These are phyloP conservation scores for Hericium coralloides DNA, from an alignment of 768 basidiomycete species.

Conservation along the genomic window DNA sequence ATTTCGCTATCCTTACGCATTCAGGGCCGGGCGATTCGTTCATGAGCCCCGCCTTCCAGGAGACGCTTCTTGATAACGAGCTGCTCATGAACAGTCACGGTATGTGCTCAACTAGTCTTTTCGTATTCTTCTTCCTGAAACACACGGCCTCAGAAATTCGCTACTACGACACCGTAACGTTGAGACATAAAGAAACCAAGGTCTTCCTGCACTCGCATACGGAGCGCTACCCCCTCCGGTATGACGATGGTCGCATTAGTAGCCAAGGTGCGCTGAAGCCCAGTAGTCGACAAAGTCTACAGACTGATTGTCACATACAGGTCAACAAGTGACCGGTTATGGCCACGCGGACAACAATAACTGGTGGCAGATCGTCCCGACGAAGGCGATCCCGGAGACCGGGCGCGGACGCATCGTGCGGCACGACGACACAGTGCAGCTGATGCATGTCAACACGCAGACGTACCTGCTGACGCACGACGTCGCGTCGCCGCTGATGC, in stretches of 20 bases:
- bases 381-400: constrained; percentile 88
- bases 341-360: constrained; percentile 93
- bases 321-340: constrained; percentile 95
- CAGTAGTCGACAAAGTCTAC: neutral
- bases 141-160: constrained; percentile 60
- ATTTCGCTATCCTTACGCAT: constrained; percentile 79
- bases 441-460: constrained; percentile 82
- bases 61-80: constrained; percentile 88
- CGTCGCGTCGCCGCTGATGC: constrained; percentile 93
- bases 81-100: constrained; percentile 88
- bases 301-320: constrained; percentile 26
- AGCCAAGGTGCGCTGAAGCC: constrained; percentile 57
- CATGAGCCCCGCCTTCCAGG: constrained; percentile 98
- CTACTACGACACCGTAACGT: constrained; percentile 82
- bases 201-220: constrained; percentile 90
- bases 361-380: constrained; percentile 91
- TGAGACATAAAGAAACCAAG: constrained; percentile 90
- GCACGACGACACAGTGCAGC: constrained; percentile 80
- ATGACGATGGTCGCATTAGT: constrained; percentile 92
- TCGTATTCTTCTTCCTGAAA: neutral
- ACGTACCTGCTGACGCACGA: constrained; percentile 87
- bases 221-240: constrained; percentile 86
- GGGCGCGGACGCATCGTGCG: constrained; percentile 90
- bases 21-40: constrained; percentile 93
- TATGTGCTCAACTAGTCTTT: constrained; percentile 23